Conservation (phyloP, 306 rosid species). For the Casuarina cunninghamiana region DNA sequence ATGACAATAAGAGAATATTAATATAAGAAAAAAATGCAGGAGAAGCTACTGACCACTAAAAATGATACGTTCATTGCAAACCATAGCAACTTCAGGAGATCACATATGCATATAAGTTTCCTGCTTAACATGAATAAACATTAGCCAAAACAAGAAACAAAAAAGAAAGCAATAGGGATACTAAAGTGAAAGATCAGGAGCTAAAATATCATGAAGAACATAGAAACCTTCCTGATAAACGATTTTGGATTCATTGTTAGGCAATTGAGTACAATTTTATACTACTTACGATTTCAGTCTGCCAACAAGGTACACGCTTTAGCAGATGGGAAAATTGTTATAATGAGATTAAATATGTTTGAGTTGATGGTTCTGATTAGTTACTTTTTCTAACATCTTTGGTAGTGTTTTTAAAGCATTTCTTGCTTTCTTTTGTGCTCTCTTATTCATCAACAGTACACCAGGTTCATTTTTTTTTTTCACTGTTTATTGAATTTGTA, state of each 20-base stretch:
- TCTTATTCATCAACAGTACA: neutral
- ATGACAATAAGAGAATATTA: slow-evolving; percentile 10
- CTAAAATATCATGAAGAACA: slow-evolving; percentile 1
- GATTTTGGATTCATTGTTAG: neutral
- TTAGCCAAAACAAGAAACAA: neutral
- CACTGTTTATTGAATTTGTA: neutral
- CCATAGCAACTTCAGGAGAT: slow-evolving; percentile 68
- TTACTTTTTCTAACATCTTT: neutral
- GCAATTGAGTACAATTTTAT: neutral
- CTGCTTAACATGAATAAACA: slow-evolving; percentile 42
- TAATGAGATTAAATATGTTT: neutral
- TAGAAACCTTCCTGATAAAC: neutral
- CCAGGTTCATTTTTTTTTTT: neutral
- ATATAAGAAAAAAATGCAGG: slow-evolving; percentile 12
- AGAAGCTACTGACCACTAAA: slow-evolving; percentile 51
- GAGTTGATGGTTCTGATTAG: neutral
- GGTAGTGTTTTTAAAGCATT: neutral
- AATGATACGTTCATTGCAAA: slow-evolving; percentile 26
- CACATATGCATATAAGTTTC: slow-evolving; percentile 77
- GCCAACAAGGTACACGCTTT: neutral
- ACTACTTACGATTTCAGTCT: neutral
- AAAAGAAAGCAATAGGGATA: neutral
- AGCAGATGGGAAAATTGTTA: neutral
- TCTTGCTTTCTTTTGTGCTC: neutral
- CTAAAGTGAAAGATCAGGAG: slow-evolving; percentile 14